Evolutionary conservation across 192 early-diverging fungal genomes (phyloP).

Genomic region (Coemansia sp.): DNA sequence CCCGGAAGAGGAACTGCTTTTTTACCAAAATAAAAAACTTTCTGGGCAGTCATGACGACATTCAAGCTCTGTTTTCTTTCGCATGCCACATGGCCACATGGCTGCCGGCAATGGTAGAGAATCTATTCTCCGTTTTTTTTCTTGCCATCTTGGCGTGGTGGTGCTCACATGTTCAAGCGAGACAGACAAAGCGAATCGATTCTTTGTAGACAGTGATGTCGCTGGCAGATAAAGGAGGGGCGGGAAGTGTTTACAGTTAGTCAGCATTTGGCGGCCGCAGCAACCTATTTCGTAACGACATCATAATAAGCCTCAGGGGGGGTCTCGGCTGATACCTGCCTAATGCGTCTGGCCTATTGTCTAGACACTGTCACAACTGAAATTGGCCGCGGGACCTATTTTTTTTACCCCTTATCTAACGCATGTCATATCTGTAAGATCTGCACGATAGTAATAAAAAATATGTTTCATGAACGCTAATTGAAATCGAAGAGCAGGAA

Average conservation of each 20-base stretch:
- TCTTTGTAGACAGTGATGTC: not conserved
- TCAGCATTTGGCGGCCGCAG: slow-evolving; percentile 1
- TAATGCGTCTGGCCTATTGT: not conserved
- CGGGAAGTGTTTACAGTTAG: not conserved
- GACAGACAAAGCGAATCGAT: not conserved
- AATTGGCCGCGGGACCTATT: not conserved
- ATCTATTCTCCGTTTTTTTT: not conserved
- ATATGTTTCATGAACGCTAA: not conserved
- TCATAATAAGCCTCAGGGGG: not conserved
- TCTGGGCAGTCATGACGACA: slow-evolving; percentile 4
- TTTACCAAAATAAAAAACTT: not conserved
- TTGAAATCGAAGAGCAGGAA: not conserved
- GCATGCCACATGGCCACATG: slow-evolving; percentile 1
- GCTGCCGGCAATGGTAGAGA: not conserved
- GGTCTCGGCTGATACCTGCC: not conserved
- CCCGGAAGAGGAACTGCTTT: not conserved
- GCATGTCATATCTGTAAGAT: not conserved
- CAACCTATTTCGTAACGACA: not conserved
- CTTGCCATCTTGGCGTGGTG: slow-evolving; percentile 5
- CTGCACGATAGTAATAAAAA: not conserved
- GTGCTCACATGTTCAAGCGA: slow-evolving; percentile 2
- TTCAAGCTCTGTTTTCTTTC: slow-evolving; percentile 1
- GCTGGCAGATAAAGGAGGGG: not conserved
- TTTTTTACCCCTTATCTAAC: not conserved
- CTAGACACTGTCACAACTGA: not conserved